Base-by-base conservation (phyloP, 345 rosid species). In the Eucalyptus sp. region DNA sequence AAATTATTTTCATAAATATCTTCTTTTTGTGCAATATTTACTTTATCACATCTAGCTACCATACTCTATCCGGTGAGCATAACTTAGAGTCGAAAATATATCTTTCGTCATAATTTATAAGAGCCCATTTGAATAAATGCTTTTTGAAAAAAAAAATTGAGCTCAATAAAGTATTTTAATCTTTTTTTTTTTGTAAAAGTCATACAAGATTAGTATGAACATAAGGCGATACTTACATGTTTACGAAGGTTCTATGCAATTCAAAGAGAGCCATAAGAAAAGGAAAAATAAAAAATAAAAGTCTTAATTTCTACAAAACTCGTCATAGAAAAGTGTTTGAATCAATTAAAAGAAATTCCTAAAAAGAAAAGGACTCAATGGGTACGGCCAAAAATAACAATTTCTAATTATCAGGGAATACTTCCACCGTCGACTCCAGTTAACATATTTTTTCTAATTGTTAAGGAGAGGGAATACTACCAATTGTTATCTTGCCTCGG, bases 341-440 rank as follows among this genome's bases (percentile, higher is more conserved):
- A 71, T 71, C 10, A 10, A 71, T 71, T 33, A 10, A 33, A 71
- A 8, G 2, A 37, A 16, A 15, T 15, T 31, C 14, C 6, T 68
- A 10, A 33, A 33, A 33, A 33, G 25, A 33, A 68, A 71, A 17
- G 5, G 17, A 64, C 10, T 64, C 76, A n/a, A n/a, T n/a, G 41
- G 81, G 6, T 37, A 9, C 0, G 1, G 1, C 14, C 2, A 71
- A 18, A 33, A 71, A 33, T 17, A 33, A 68, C 0, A 33, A 71
- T 3, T 71, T 71, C 13, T 64, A 13, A 7, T 7, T 14, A 16
- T 0, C 2, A 13, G 0, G 76, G 8, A n/a, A 14, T 64, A n/a
- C 37, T n/a, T 64, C 7, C 76, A 1, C 10, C 33, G 0, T 14
- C 7, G 0, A 2, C 25, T 33, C 24, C 7, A 1, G 6, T 71